These are phyloP conservation scores for Wickerhamomyces hampshirensis DNA, from an alignment of 805 yeast genomes.

Conservation along the genomic window DNA sequence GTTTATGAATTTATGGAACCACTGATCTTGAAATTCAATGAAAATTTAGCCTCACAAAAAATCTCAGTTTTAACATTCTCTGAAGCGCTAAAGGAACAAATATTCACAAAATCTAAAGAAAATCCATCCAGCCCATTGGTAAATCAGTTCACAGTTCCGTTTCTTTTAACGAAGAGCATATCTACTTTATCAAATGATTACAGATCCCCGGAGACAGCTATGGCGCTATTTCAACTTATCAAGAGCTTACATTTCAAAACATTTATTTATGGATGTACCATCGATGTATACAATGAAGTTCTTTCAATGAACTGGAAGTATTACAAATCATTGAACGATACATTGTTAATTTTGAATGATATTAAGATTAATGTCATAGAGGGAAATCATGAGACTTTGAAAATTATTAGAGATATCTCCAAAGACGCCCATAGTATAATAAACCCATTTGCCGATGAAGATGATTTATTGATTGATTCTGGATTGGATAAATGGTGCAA, in stretches of 20 bases:
- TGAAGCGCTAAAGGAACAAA: conserved; percentile 1
- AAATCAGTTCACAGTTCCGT: conserved; percentile 15
- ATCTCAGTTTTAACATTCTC: not conserved
- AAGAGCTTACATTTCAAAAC: conserved; percentile 29
- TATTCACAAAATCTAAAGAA: not conserved
- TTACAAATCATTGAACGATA: conserved; percentile 31
- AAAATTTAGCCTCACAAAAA: not conserved
- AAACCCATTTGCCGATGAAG: conserved; percentile 1
- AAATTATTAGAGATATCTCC: conserved; percentile 6
- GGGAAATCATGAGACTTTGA: conserved; percentile 30
- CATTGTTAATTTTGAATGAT: conserved; percentile 33
- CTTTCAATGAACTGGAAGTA: conserved; percentile 33
- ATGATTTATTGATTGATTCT: conserved; percentile 4
- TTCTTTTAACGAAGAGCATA: conserved; percentile 9
- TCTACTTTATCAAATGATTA: conserved; percentile 6
- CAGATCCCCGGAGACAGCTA: conserved; percentile 22
- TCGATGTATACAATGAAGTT: conserved; percentile 33
- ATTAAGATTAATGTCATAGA: conserved; percentile 37
- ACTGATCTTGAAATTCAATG: conserved; percentile 3
- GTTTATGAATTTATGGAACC: conserved; percentile 7
- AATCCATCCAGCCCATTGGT: conserved; percentile 9
- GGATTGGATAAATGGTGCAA: conserved; percentile 13
- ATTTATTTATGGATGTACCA: conserved; percentile 33
- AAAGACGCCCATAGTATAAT: conserved; percentile 11
- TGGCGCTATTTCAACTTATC: conserved; percentile 31